phyloP scores from a whole-genome alignment of 129 eudicot species.

The Solidago caesia region DNA sequence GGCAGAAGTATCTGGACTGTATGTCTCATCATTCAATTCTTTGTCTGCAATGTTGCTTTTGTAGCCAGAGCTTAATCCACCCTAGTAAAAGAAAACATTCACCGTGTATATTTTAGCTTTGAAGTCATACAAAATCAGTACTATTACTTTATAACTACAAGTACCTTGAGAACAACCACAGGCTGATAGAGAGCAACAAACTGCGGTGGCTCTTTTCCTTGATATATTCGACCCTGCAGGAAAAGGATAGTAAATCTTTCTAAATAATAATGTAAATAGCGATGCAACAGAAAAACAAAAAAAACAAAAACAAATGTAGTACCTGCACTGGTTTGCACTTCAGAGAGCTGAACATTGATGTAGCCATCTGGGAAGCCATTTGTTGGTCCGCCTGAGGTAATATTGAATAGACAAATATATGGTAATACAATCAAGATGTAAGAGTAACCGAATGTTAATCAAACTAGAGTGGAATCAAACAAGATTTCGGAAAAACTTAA shows the following conservation, averaged over 20 bases:
- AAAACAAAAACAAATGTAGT: neutral
- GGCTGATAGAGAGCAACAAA: conserved; percentile 93
- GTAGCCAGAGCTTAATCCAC: conserved; percentile 93
- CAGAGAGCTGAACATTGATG: conserved; percentile 75
- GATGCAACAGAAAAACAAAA: neutral
- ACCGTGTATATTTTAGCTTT: neutral
- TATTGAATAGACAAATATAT: neutral
- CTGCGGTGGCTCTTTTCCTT: conserved; percentile 98
- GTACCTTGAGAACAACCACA: conserved; percentile 92
- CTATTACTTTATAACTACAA: neutral
- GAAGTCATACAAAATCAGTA: conserved; percentile 12
- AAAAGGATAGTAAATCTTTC: conserved; percentile 23
- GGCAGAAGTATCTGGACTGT: conserved; percentile 66
- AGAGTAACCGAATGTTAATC: neutral
- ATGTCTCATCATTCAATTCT: conserved; percentile 86
- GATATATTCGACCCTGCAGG: conserved; percentile 76
- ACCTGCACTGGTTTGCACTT: conserved; percentile 85
- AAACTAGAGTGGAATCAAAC: neutral
- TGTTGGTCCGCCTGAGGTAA: conserved; percentile 69
- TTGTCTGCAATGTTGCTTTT: conserved; percentile 76
- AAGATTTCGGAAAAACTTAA: neutral
- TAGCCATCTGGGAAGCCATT: conserved; percentile 60
- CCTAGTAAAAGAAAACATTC: conserved; percentile 40
- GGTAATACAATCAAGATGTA: neutral
- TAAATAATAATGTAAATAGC: neutral